Evolutionary conservation across 331 rosid species (phyloP), one percentile per base, ranked within the genome.

Genomic region (Ulmus americana): DNA sequence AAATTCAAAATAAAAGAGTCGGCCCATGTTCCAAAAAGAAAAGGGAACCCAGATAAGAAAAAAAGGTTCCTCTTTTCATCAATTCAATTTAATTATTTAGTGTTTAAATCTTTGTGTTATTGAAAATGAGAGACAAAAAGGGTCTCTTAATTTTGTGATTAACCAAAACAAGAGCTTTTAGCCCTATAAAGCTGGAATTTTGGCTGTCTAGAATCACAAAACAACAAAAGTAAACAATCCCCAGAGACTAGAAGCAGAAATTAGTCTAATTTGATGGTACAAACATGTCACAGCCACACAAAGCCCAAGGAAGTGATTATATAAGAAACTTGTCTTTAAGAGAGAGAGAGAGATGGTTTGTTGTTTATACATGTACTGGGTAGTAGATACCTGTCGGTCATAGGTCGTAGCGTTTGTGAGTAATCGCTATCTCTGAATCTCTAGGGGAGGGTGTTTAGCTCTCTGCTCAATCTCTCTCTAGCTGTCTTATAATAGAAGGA

Each of bases 361-460:
- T 70, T 83, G 75, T 66, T 65, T 69, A 15, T 44, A 52, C 48
- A 59, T 59, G 75, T 63, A 70, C 65, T 72, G 16, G 7, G 50
- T 55, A 39, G 68, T 66, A 73, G 70, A 65, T 73, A 63, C 72
- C 80, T 79, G 80, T 61, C 56, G 20, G 59, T 65, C 1, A 52
- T 68, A 70, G 80, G 74, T 45, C 74, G 45, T 18, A 51, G 70
- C 43, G 46, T 60, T 67, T 67, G 57, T 69, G 81, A 71, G 57
- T 67, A 63, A 81, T 81, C 80, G 79, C 86, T 77, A 70, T 84
- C 83, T 42, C 67, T 72, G 63, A 54, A 71, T 84, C 83, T 42
- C 67, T 72, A 66, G 58, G 28, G 43, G 61, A 59, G 41, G 63
- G 54, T 14, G 35, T 39, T 63, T 53, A 35, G 72, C 72, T 38